These are phyloP conservation scores for Colletotrichum sublineola DNA, from an alignment of 2,329 filamentous ascomycete genomes.

Conservation along the genomic window DNA sequence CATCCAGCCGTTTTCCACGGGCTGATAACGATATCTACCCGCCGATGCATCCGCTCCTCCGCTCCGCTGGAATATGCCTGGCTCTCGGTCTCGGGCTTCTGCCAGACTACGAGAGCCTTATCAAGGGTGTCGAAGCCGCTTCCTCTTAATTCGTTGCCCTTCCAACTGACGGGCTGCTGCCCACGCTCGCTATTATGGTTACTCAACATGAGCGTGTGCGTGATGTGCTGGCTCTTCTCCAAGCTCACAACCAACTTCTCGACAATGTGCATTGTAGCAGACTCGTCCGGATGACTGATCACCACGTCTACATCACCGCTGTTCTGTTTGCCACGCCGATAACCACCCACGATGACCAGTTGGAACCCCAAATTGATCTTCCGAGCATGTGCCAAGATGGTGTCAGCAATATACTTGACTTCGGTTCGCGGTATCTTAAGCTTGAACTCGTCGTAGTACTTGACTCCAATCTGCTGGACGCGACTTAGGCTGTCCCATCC, in stretches of 20 bases:
- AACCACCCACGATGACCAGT: conserved; percentile 80
- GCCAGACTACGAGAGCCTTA: conserved; percentile 94
- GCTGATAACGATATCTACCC: conserved; percentile 92
- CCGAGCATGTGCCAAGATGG: conserved; percentile 76
- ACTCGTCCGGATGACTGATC: conserved; percentile 81
- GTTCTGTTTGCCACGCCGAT: conserved; percentile 80
- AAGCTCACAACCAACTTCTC: conserved; percentile 78
- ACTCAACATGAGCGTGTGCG: conserved; percentile 82
- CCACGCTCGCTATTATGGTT: conserved; percentile 78
- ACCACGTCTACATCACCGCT: conserved; percentile 90
- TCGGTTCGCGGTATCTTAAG: conserved; percentile 79
- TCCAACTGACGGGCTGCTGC: conserved; percentile 71
- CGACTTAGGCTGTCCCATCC: conserved; percentile 82
- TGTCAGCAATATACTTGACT: conserved; percentile 75
- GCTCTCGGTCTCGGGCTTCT: conserved; percentile 66
- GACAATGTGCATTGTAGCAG: conserved; percentile 77
- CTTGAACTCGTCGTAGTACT: conserved; percentile 90
- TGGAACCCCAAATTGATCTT: conserved; percentile 68
- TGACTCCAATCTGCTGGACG: conserved; percentile 93
- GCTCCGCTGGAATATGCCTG: not conserved
- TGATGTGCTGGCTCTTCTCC: conserved; percentile 79
- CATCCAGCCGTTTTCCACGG: conserved; percentile 93
- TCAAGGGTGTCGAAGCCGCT: conserved; percentile 89
- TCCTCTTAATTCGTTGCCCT: conserved; percentile 58
- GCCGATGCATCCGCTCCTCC: conserved; percentile 70